Percentiles rank a stretch among this genome's conserved stretches.
phyloP scores from a whole-genome alignment of 2,329 filamentous ascomycete genomes.

The Alternaria angustiovoidea region DNA sequence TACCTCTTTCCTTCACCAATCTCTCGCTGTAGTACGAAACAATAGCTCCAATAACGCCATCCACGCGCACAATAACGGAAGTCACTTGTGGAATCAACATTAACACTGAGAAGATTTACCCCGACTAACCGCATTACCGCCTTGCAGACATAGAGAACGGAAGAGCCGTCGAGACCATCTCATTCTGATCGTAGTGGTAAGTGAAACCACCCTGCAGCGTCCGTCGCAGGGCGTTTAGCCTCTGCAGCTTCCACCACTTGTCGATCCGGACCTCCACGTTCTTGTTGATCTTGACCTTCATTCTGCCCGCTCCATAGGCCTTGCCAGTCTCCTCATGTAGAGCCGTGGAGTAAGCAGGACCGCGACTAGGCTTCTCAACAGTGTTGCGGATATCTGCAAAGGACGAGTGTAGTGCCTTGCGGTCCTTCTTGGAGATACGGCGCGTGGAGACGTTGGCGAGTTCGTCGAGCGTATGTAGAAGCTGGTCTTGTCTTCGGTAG shows the following conservation, averaged over 20 bases:
- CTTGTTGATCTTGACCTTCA: conserved; percentile 66
- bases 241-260: conserved; percentile 76
- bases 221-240: conserved; percentile 68
- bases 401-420: conserved; percentile 70
- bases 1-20: not conserved
- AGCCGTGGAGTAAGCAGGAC: conserved; percentile 71
- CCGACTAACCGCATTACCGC: conserved; percentile 11
- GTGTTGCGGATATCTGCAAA: conserved; percentile 73
- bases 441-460: conserved; percentile 68
- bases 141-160: conserved; percentile 41
- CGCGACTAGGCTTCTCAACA: conserved; percentile 71
- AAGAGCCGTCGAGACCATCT: conserved; percentile 43
- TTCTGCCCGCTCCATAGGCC: conserved; percentile 66
- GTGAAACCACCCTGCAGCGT: conserved; percentile 60
- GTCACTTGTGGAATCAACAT: not conserved
- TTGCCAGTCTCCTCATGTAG: conserved; percentile 67
- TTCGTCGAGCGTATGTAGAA: conserved; percentile 66
- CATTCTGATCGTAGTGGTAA: conserved; percentile 50
- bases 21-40: not conserved
- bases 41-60: conserved; percentile 15
- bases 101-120: not conserved
- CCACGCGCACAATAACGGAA: conserved; percentile 10
- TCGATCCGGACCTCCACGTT: conserved; percentile 70
- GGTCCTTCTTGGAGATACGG: conserved; percentile 71
- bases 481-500: conserved; percentile 69